Base-by-base conservation (phyloP, 2,329 filamentous ascomycete species). In the Septoria petroselini region DNA sequence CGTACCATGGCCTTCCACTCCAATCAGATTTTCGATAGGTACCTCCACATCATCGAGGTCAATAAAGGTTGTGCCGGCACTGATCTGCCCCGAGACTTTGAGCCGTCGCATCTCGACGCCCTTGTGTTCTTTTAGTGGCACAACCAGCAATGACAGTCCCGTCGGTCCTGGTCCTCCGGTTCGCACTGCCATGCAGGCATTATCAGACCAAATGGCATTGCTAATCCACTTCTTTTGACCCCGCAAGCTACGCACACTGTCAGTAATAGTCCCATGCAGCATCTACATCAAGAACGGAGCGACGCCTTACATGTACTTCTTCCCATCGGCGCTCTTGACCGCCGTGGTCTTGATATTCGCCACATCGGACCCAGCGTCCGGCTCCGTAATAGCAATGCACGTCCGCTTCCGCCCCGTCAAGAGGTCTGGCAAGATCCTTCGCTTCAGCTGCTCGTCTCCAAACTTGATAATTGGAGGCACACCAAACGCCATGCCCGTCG, bases 211-310 rank as follows among this genome's bases (percentile, higher is more conserved):
- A 52, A 86, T 81, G 4, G 81, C 85, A 60, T 86, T 86, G 0
- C 83, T 86, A 62, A 87, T 86, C 85, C 86, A 90, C 70, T 90
- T 88, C 77, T 89, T 88, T 0, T 78, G 75, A 12, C 85, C 85
- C 50, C 86, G 88, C 12, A 33, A 5, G 14, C 23, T 27, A 9
- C 5, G n/a, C n/a, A n/a, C n/a, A n/a, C n/a, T n/a, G n/a, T n/a
- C n/a, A n/a, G n/a, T n/a, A n/a, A n/a, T n/a, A n/a, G n/a, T n/a
- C n/a, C n/a, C n/a, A 27, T 27, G 9, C 23, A 27, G 23, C 23
- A 27, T n/a, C n/a, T n/a, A n/a, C n/a, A n/a, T n/a, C n/a, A n/a
- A 27, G 23, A 27, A 27, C 23, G 23, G 9, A 27, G 9, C 5
- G 9, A 27, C 9, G 5, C 5, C 23, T 27, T 9, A 27, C 23